phyloP scores from a whole-genome alignment of 2,329 filamentous ascomycete species.

The Gyromitra esculenta region DNA sequence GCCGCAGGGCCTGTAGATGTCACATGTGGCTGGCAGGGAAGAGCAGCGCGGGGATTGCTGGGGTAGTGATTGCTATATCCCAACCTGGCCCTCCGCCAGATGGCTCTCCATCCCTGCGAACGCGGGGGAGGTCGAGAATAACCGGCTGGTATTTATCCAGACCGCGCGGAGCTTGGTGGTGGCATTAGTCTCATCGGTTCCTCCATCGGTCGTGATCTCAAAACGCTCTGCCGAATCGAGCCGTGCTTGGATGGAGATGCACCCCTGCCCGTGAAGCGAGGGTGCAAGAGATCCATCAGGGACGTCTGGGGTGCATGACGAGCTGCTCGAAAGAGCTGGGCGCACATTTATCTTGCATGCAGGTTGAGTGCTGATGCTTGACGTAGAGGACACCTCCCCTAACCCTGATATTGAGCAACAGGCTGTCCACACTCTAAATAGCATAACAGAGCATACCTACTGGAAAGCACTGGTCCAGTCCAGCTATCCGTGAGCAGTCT shows the following conservation, averaged over 20 bases:
- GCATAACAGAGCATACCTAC: too few species aligned
- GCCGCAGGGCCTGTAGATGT: constrained; percentile 11
- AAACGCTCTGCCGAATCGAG: not conserved
- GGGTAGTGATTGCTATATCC: constrained; percentile 13
- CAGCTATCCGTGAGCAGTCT: too few species aligned
- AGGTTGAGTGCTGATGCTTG: not conserved
- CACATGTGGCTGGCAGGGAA: constrained; percentile 14
- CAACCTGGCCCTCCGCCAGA: not conserved
- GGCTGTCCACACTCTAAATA: too few species aligned
- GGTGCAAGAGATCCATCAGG: not conserved
- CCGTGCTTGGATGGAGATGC: not conserved
- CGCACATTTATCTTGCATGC: not conserved
- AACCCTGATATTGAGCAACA: too few species aligned
- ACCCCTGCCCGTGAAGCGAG: not conserved
- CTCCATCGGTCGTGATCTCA: constrained; percentile 9
- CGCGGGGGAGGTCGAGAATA: constrained; percentile 17
- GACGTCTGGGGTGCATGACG: constrained; percentile 1
- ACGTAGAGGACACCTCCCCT: not conserved
- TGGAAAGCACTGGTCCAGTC: too few species aligned
- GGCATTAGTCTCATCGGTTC: constrained; percentile 12
- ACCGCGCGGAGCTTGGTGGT: not conserved
- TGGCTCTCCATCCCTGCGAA: constrained; percentile 19
- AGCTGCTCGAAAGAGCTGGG: not conserved
- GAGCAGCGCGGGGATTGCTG: constrained; percentile 24
- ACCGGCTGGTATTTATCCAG: constrained; percentile 22